phyloP scores from a whole-genome alignment of 805 yeast species.

The Alloascoidea hylecoeti region DNA sequence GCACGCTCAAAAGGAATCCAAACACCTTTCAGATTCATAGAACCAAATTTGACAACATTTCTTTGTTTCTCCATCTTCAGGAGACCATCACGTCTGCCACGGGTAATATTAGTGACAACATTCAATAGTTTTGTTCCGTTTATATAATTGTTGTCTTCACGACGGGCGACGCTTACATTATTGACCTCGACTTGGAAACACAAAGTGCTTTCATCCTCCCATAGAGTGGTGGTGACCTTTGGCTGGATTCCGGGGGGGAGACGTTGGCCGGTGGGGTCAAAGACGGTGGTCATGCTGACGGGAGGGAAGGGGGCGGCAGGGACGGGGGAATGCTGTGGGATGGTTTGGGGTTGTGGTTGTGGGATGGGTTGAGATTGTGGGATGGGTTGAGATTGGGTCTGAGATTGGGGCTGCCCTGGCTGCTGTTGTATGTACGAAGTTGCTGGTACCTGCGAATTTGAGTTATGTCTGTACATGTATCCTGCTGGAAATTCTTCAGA shows the following conservation, averaged over 20 bases:
- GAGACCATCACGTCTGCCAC: conserved; percentile 83
- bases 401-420: too few relatives aligned
- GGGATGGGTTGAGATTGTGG: too few relatives aligned
- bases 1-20: conserved; percentile 88
- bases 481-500: too few relatives aligned
- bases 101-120: conserved; percentile 75
- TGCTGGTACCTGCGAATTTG: too few relatives aligned
- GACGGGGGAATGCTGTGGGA: too few relatives aligned
- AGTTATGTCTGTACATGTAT: too few relatives aligned
- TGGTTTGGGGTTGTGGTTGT: too few relatives aligned
- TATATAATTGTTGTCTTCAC: conserved; percentile 82
- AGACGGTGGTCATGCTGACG: too few relatives aligned
- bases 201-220: conserved; percentile 80
- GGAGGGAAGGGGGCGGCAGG: too few relatives aligned
- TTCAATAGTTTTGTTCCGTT: conserved; percentile 75
- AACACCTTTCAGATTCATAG: conserved; percentile 81
- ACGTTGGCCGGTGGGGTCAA: too few relatives aligned
- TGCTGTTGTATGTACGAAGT: too few relatives aligned
- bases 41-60: conserved; percentile 74
- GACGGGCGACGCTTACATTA: conserved; percentile 64
- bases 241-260: conserved; percentile 32
- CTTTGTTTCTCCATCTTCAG: conserved; percentile 63
- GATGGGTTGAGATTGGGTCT: too few relatives aligned
- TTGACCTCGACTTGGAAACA: conserved; percentile 79
- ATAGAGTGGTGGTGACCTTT: conserved; percentile 68